Percentiles rank a stretch among this genome's conserved stretches.
phyloP scores from a whole-genome alignment of 371 early-diverging fungal genomes.

The Cokeromyces recurvatus region DNA sequence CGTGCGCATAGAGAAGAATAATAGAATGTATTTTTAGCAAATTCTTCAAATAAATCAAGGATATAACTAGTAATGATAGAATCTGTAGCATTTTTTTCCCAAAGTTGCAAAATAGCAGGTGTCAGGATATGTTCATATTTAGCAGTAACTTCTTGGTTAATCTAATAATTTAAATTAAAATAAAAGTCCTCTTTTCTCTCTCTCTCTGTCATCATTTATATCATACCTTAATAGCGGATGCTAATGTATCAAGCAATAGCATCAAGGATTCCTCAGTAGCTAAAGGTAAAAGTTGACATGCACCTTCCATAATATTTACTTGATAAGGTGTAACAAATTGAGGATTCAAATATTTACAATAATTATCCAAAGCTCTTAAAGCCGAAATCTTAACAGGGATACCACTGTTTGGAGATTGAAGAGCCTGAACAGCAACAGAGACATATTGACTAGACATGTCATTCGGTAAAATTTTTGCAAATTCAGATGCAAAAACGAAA shows the following conservation, averaged over 20 bases:
- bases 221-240: conserved; percentile 64
- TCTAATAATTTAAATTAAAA: no score
- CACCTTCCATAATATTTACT: conserved; percentile 66
- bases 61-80: conserved; percentile 65
- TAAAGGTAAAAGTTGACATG: conserved; percentile 54
- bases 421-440: conserved; percentile 65
- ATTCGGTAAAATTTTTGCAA: conserved; percentile 68
- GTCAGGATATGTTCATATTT: conserved; percentile 68
- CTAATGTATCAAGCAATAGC: conserved; percentile 77
- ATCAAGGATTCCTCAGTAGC: conserved; percentile 76
- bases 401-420: conserved; percentile 55
- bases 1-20: conserved; percentile 60
- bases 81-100: conserved; percentile 71
- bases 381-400: conserved; percentile 76
- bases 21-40: conserved; percentile 66
- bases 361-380: conserved; percentile 71
- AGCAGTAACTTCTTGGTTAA: conserved; percentile 67
- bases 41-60: conserved; percentile 71
- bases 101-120: conserved; percentile 71
- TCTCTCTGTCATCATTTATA: no score
- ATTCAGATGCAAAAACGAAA: conserved; percentile 81
- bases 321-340: conserved; percentile 62
- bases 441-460: conserved; percentile 68
- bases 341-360: conserved; percentile 58
- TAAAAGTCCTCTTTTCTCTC: no score